Conservation (phyloP, 306 rosid species). For the Hippophae gyantsensis region DNA sequence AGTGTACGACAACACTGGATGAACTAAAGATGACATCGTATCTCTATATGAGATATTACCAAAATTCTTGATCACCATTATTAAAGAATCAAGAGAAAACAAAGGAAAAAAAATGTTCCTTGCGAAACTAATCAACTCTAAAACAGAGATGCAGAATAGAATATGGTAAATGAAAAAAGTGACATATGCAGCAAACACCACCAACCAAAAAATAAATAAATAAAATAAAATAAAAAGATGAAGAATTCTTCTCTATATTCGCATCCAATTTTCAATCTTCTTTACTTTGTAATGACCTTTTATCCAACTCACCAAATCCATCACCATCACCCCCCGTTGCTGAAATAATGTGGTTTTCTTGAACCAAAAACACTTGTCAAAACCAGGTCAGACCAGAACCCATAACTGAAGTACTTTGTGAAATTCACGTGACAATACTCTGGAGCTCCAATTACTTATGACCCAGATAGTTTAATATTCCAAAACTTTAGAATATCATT, state of each 20-base stretch:
- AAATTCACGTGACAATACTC: slow-evolving; percentile 96
- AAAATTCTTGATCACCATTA: too few species aligned
- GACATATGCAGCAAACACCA: too few species aligned
- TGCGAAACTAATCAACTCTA: too few species aligned
- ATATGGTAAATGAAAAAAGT: too few species aligned
- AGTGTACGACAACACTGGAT: too few species aligned
- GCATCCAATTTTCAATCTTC: slow-evolving; percentile 90
- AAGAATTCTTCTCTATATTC: slow-evolving; percentile 39
- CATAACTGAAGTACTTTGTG: slow-evolving; percentile 77
- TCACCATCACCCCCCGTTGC: slow-evolving; percentile 91
- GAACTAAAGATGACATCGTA: too few species aligned
- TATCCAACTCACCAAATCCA: slow-evolving; percentile 70
- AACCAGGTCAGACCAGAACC: slow-evolving; percentile 76
- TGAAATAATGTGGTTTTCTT: slow-evolving; percentile 64
- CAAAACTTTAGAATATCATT: slow-evolving; percentile 82
- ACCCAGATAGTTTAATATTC: slow-evolving; percentile 31
- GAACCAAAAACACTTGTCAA: slow-evolving; percentile 50
- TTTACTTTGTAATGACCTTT: slow-evolving; percentile 46
- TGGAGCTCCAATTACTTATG: slow-evolving; percentile 78
- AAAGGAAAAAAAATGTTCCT: too few species aligned
- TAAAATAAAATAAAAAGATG: too few species aligned
- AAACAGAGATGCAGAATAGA: too few species aligned
- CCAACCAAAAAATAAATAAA: too few species aligned
- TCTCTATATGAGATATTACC: too few species aligned
- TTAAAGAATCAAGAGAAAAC: too few species aligned